Base-by-base conservation (phyloP, 441 rosid genomes). In the Mallotus japonicus region DNA sequence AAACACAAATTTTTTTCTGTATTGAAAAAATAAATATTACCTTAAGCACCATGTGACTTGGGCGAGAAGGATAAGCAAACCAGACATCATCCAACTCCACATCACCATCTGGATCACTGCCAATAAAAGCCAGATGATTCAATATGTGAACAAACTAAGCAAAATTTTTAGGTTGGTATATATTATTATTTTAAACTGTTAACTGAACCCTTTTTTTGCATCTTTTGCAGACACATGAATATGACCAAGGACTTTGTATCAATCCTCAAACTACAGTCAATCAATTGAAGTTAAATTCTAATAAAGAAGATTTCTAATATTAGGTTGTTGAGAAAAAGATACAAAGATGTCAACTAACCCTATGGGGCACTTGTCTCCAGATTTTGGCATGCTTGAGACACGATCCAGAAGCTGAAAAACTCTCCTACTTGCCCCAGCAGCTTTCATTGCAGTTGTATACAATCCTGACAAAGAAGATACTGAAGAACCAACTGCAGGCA, bases 41-140 rank as follows among this genome's bases (percentile, higher is more conserved):
- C 97, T 92, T 90, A 70, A 95, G 97, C 64, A 92, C 89, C 96
- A 88, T 87, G 77, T 91, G 88, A 81, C 85, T 89, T 4, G 97
- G 98, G 59, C 97, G 98, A 67, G 97, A 92, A 70, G 97, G 98
- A 88, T 95, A 95, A 5, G 98, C 91, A 79, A 95, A 95, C 97
- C 97, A 92, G 19, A 92, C 92, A 65, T 95, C 98, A 49, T 91
- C 84, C 66, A 95, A 67, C 78, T 89, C 99, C 77, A 95, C 95
- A 74, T 87, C 96, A 50, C 96, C 99, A 82, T 87, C 97, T 72
- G 86, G 91, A 76, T 90, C 83, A 49, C 96, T 91, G 82, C 77
- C 62, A 59, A 62, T n/a, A 53, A 20, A 65, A 67, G 61, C 15
- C 34, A 32, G 49, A 32, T 13, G 19, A 46, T 72, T 64, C 37